A percentile compares a stretch with the other conserved stretches of the same genome.
These are phyloP conservation scores for Holtermanniella nyarrowii DNA, from an alignment of 768 basidiomycete genomes.

Conservation along the genomic window DNA sequence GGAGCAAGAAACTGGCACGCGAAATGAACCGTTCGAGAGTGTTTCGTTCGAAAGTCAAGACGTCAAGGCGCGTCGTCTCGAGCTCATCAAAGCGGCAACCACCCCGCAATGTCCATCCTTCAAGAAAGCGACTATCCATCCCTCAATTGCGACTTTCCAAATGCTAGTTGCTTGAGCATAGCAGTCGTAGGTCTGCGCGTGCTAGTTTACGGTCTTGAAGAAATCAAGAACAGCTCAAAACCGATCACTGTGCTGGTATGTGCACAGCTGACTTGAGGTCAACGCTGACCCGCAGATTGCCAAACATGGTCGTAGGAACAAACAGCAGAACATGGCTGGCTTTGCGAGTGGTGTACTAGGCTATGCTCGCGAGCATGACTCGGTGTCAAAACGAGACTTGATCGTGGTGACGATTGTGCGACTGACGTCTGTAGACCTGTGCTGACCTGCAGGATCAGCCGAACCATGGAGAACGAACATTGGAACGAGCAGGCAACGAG, in stretches of 20 bases:
- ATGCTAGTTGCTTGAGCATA: conserved; percentile 6
- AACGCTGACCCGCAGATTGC: conserved; percentile 39
- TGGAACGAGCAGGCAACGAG: conserved; percentile 43
- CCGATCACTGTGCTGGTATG: conserved; percentile 26
- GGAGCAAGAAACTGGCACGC: too few relatives aligned
- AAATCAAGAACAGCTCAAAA: conserved; percentile 20
- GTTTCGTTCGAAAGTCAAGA: too few relatives aligned
- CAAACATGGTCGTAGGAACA: conserved; percentile 47
- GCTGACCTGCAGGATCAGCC: conserved; percentile 45
- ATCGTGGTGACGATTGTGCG: conserved; percentile 48
- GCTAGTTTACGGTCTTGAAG: conserved; percentile 27
- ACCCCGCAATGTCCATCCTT: too few relatives aligned
- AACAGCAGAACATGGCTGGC: conserved; percentile 35
- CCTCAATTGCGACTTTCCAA: conserved; percentile 10
- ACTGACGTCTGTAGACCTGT: background rate
- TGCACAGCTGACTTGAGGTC: background rate
- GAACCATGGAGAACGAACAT: conserved; percentile 47
- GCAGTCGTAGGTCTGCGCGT: conserved; percentile 25
- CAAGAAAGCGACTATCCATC: too few relatives aligned
- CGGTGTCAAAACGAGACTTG: conserved; percentile 39
- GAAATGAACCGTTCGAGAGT: too few relatives aligned
- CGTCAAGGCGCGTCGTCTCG: too few relatives aligned
- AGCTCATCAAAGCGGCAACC: too few relatives aligned
- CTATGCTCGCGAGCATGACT: conserved; percentile 16
- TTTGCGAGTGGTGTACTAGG: conserved; percentile 42